A percentile compares a stretch with the other conserved stretches of the same genome.
phyloP scores from a whole-genome alignment of 2,329 filamentous ascomycete genomes.

The Pyricularia sp. region DNA sequence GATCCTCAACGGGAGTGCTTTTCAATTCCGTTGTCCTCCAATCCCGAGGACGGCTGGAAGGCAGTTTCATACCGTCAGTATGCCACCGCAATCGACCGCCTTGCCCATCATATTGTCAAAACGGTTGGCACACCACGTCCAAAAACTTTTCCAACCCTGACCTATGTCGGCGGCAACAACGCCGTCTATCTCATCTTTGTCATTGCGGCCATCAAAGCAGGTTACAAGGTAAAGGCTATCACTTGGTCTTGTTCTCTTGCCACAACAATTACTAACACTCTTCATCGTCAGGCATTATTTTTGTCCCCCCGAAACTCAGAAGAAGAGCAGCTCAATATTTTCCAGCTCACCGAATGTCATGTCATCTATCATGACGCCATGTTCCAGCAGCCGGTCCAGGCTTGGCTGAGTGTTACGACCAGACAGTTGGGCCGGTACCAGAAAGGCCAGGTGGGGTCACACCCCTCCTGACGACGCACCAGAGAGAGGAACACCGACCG shows the following conservation, averaged over 20 bases:
- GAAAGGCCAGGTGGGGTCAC: too few species aligned
- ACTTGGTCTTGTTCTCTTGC: not conserved
- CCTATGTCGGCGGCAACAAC: not conserved
- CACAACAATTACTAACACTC: too few species aligned
- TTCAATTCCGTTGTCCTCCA: not conserved
- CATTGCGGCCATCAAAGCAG: not conserved
- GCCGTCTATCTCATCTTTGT: not conserved
- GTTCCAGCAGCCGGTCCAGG: not conserved
- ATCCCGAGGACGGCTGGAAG: not conserved
- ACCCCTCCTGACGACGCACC: too few species aligned
- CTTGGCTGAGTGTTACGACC: too few species aligned
- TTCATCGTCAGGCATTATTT: slow-evolving; percentile 20
- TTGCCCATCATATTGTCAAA: not conserved
- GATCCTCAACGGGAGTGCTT: not conserved
- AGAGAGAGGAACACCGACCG: too few species aligned
- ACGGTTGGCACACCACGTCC: not conserved
- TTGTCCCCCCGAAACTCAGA: slow-evolving; percentile 29
- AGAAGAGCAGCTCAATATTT: slow-evolving; percentile 30
- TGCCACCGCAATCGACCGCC: not conserved
- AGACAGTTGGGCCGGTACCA: too few species aligned
- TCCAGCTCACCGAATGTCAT: slow-evolving; percentile 27
- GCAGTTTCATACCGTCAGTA: not conserved
- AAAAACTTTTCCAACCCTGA: not conserved
- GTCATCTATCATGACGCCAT: slow-evolving; percentile 17
- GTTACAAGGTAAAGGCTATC: not conserved